These are phyloP conservation scores for Pistacia vera DNA, from an alignment of 345 rosid genomes.

Conservation along the genomic window DNA sequence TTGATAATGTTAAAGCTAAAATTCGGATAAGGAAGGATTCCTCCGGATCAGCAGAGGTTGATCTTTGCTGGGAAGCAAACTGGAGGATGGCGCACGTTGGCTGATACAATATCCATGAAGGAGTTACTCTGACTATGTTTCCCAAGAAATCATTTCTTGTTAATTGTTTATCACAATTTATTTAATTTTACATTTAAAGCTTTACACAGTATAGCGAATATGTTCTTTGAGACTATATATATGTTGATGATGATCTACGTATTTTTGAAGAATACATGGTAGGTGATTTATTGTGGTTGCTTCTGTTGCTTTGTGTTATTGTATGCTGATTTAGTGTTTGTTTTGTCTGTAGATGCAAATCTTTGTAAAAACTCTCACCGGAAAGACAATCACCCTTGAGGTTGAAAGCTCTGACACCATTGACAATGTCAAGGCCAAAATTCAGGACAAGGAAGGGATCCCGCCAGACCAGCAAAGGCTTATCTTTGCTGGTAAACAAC, in stretches of 20 bases:
- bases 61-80: conserved; percentile 53
- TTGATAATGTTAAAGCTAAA: conserved; percentile 50
- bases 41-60: conserved; percentile 52
- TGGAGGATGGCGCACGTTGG: conserved; percentile 51
- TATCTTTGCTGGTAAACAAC: conserved; percentile 23
- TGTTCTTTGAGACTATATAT: not conserved
- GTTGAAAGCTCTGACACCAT: conserved; percentile 23
- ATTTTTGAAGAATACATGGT: not conserved
- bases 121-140: conserved; percentile 57
- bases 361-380: conserved; percentile 25
- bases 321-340: not conserved
- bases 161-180: no score
- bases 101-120: conserved; percentile 44
- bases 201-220: no score
- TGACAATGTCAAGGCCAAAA: conserved; percentile 23
- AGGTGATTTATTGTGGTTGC: not conserved
- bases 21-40: conserved; percentile 57
- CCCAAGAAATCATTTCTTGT: no score
- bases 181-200: no score
- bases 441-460: conserved; percentile 26
- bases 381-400: conserved; percentile 28
- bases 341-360: conserved; percentile 20
- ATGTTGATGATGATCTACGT: not conserved
- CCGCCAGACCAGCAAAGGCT: conserved; percentile 27
- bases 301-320: not conserved